These are phyloP conservation scores for Posidonia oceanica DNA, from an alignment of 116 monocot genomes.

Conservation along the genomic window DNA sequence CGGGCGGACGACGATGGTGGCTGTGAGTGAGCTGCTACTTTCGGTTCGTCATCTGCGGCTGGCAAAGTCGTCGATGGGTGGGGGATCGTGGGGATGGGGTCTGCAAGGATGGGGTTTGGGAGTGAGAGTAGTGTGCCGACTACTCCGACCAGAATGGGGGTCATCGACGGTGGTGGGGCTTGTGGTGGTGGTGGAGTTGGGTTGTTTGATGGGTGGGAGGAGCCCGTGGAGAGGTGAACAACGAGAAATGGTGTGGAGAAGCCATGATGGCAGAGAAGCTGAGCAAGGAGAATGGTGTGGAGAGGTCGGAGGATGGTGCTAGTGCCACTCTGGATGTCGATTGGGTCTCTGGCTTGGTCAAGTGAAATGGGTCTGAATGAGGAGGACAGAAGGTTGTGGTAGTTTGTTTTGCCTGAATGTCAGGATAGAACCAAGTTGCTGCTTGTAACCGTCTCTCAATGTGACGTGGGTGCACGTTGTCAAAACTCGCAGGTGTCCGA, in stretches of 20 bases:
- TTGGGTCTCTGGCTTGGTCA: slow-evolving; percentile 16
- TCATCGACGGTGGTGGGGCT: not conserved
- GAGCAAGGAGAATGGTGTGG: slow-evolving; percentile 20
- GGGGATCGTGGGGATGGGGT: slow-evolving; percentile 11
- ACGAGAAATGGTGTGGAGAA: slow-evolving; percentile 19
- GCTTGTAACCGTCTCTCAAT: too few species aligned
- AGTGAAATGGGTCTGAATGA: slow-evolving; percentile 7
- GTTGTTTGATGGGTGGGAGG: slow-evolving; percentile 11
- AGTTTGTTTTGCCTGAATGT: too few species aligned
- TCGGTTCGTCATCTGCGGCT: slow-evolving; percentile 58
- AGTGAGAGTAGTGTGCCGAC: slow-evolving; percentile 3
- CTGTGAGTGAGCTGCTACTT: slow-evolving; percentile 39
- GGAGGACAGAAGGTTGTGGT: too few species aligned
- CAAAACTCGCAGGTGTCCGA: too few species aligned
- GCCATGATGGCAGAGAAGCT: slow-evolving; percentile 25
- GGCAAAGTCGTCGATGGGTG: slow-evolving; percentile 15
- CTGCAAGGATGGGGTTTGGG: not conserved
- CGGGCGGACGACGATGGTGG: too few species aligned
- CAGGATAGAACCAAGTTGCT: too few species aligned
- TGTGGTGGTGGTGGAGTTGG: slow-evolving; percentile 4
- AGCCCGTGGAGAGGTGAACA: slow-evolving; percentile 17
- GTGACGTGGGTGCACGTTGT: too few species aligned
- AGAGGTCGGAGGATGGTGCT: not conserved
- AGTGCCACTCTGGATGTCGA: slow-evolving; percentile 8
- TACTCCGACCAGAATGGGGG: slow-evolving; percentile 5